These are phyloP conservation scores for Amanita muscaria DNA, from an alignment of 768 basidiomycete genomes.

Conservation along the genomic window DNA sequence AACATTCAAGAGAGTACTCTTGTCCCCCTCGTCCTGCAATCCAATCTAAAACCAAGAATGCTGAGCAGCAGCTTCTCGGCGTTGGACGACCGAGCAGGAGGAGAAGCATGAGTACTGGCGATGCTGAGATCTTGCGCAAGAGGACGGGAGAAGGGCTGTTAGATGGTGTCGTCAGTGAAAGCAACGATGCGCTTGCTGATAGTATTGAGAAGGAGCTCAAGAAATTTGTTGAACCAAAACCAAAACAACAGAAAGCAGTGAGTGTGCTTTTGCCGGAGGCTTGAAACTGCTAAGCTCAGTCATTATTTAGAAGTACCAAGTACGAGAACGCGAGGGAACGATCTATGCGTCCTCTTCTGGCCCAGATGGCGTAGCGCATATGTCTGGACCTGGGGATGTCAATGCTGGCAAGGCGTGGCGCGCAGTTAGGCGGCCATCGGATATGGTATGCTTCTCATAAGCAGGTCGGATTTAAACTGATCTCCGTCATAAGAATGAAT, in stretches of 20 bases:
- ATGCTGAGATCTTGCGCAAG: conserved; percentile 41
- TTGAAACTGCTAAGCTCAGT: no score
- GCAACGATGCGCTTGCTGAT: conserved; percentile 51
- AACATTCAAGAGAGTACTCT: conserved; percentile 23
- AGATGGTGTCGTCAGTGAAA: conserved; percentile 28
- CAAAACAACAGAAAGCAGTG: conserved; percentile 38
- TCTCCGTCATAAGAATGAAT: conserved; percentile 63
- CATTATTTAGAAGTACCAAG: conserved; percentile 58
- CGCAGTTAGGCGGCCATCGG: conserved; percentile 79
- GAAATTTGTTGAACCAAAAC: conserved; percentile 44
- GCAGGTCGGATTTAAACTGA: conserved; percentile 7
- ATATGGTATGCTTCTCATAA: conserved; percentile 58
- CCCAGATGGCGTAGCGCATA: conserved; percentile 59
- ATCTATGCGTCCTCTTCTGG: conserved; percentile 80
- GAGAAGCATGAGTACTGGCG: conserved; percentile 74
- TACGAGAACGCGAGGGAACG: conserved; percentile 66
- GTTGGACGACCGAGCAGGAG: conserved; percentile 48
- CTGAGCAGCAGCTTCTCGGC: conserved; percentile 23
- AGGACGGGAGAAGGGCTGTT: conserved; percentile 29
- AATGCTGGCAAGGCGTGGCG: conserved; percentile 82
- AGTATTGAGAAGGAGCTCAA: conserved; percentile 69
- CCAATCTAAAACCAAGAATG: conserved; percentile 5
- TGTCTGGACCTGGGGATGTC: conserved; percentile 71
- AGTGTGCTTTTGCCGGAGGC: conserved; percentile 20
- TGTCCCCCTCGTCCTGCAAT: conserved; percentile 11